Base-by-base conservation (phyloP, 768 basidiomycete species). In the Kwoniella botswanensis region DNA sequence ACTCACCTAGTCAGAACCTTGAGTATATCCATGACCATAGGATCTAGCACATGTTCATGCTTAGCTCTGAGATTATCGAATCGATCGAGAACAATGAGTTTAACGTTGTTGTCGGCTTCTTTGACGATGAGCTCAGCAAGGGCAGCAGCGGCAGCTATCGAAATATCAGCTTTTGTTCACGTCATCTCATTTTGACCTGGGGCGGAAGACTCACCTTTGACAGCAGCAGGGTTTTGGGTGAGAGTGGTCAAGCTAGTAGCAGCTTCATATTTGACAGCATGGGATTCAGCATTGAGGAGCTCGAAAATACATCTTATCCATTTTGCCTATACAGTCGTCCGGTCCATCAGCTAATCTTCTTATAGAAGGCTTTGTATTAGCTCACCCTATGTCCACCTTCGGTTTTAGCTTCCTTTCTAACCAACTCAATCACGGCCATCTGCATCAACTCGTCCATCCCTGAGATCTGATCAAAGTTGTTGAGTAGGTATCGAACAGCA, bases 51-150 rank as follows among this genome's bases (percentile, higher is more conserved):
- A 69, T 84, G 83, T 18, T 93, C 94, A 83, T 98, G 94, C 79
- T 90, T 93, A 4, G 89, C 86, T 55, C 93, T 89, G 22, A 99
- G 86, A 43, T 84, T 85, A 65, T 98, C 93, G 44, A 99, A 88
- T 56, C 97, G 90, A 80, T 96, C 93, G 26, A 99, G 87, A 18
- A 98, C 96, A 70, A 98, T 98, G 56, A 98, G 88, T 84, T 98
- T 98, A 84, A 98, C 96, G 77, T 99, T 99, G 85, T 98, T 99
- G 85, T 98, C 96, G 1, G 94, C 93, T 84, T 98, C 96, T 85
- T 95, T 96, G 82, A 91, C 87, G 70, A 94, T 90, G 57, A 98
- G 89, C 74, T 89, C 92, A 77, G 97, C 93, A 73, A 96, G 90
- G 74, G 89, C 92, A 10, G 90, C 88, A 3, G 94, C 95, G 59